phyloP scores from a whole-genome alignment of 306 rosid species.

The Castanopsis chinensis region DNA sequence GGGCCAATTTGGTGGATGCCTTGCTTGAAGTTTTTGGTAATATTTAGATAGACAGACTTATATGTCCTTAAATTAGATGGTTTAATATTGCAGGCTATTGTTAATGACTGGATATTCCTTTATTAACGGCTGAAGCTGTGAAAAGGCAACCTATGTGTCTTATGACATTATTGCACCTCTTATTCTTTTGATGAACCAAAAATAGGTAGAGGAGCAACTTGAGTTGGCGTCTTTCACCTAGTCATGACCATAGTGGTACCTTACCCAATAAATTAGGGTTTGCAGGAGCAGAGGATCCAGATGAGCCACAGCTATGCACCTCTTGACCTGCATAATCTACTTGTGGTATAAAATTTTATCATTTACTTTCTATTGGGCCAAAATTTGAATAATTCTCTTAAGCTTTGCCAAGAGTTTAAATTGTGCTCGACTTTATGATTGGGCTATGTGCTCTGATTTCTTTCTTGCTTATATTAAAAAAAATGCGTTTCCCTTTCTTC shows the following conservation, averaged over 20 bases:
- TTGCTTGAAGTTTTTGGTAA: background rate
- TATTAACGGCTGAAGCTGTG: slow-evolving; percentile 82
- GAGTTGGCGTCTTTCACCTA: too few species aligned
- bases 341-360: slow-evolving; percentile 58
- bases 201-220: too few species aligned
- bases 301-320: slow-evolving; percentile 19
- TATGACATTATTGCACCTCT: slow-evolving; percentile 55
- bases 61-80: slow-evolving; percentile 18
- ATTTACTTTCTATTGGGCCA: background rate
- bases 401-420: background rate
- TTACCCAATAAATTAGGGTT: accelerated
- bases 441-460: background rate
- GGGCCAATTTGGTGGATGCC: background rate
- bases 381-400: background rate
- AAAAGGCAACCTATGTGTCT: slow-evolving; percentile 69
- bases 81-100: slow-evolving; percentile 65
- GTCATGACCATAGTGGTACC: accelerated
- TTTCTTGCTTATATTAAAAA: too few species aligned
- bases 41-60: background rate
- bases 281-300: accelerated
- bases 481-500: too few species aligned
- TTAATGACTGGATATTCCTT: slow-evolving; percentile 82
- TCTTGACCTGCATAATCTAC: slow-evolving; percentile 72
- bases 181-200: too few species aligned
- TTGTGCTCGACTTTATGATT: slow-evolving; percentile 6